Percentiles rank a stretch among this genome's conserved stretches.
phyloP scores from a whole-genome alignment of 768 basidiomycete genomes.

The Boletus pseudo-olivaceus region DNA sequence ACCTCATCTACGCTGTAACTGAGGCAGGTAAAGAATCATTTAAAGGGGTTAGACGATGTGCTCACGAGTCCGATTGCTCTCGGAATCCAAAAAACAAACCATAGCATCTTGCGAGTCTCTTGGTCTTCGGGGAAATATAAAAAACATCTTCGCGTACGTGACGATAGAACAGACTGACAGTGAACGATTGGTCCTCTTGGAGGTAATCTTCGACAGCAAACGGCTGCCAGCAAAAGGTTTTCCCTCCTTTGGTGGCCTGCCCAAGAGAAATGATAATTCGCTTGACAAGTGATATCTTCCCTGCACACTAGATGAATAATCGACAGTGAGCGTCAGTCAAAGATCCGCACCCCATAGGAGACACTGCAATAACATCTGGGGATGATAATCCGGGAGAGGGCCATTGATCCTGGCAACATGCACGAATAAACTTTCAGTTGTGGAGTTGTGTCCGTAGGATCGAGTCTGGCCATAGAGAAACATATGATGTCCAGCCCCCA shows the following conservation, averaged over 20 bases:
- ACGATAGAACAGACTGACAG: conserved; percentile 15
- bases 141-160: background rate
- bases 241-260: conserved; percentile 21
- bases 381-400: conserved; percentile 88
- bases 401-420: conserved; percentile 81
- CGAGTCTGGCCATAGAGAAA: conserved; percentile 63
- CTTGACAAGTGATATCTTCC: conserved; percentile 83
- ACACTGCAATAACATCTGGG: conserved; percentile 89
- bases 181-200: conserved; percentile 14
- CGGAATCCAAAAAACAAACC: conserved; percentile 51
- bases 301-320: conserved; percentile 37
- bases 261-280: conserved; percentile 71
- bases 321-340: background rate
- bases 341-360: conserved; percentile 76
- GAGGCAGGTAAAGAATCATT: conserved; percentile 3
- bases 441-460: conserved; percentile 15
- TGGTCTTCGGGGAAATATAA: conserved; percentile 8
- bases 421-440: conserved; percentile 64
- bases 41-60: background rate
- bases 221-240: conserved; percentile 39
- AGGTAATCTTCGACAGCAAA: conserved; percentile 51
- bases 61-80: conserved; percentile 46
- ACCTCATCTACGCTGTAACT: conserved; percentile 42
- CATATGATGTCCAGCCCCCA: conserved; percentile 83
- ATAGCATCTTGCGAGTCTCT: conserved; percentile 37